Percentiles rank a stretch among this genome's conserved stretches.
These are phyloP conservation scores for Infundibulicybe gibba DNA, from an alignment of 768 basidiomycete genomes.

Conservation along the genomic window DNA sequence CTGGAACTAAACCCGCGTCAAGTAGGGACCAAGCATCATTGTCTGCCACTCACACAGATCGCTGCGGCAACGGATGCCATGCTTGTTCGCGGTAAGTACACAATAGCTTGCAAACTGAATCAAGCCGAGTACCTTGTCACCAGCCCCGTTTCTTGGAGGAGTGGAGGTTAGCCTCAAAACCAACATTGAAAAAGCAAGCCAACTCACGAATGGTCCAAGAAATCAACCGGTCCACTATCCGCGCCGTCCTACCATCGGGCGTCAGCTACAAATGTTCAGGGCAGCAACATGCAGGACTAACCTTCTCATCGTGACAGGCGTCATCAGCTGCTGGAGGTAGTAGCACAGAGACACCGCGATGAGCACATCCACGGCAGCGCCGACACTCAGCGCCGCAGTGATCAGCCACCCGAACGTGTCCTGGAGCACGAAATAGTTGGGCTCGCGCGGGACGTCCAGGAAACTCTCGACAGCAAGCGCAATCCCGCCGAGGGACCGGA, in stretches of 20 bases:
- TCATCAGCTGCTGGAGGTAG: conserved; percentile 9
- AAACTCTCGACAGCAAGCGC: conserved; percentile 14
- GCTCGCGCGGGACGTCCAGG: conserved; percentile 16
- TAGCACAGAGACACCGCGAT: conserved; percentile 18
- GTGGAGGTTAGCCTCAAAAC: background rate
- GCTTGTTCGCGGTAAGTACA: conserved; percentile 3
- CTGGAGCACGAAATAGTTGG: conserved; percentile 13
- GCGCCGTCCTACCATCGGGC: conserved; percentile 7
- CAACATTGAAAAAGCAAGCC: background rate
- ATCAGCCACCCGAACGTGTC: conserved; percentile 21
- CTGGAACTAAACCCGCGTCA: conserved; percentile 14
- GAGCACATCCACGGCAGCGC: conserved; percentile 17
- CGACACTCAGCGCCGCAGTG: conserved; percentile 13
- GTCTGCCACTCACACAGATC: conserved; percentile 12
- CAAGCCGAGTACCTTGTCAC: conserved; percentile 12
- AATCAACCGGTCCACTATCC: conserved; percentile 16
- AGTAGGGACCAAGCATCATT: background rate
- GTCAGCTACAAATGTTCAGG: background rate
- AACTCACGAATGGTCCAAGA: conserved; percentile 21
- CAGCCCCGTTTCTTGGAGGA: conserved; percentile 15
- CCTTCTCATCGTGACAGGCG: conserved; percentile 5
- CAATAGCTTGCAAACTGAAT: background rate
- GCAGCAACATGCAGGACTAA: background rate
- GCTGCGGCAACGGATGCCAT: conserved; percentile 17
- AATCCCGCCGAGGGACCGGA: conserved; percentile 14